Percentiles rank a stretch among this genome's conserved stretches.
These are phyloP conservation scores for Hypoxylon cercidicola DNA, from an alignment of 495 filamentous ascomycete genomes.

Conservation along the genomic window DNA sequence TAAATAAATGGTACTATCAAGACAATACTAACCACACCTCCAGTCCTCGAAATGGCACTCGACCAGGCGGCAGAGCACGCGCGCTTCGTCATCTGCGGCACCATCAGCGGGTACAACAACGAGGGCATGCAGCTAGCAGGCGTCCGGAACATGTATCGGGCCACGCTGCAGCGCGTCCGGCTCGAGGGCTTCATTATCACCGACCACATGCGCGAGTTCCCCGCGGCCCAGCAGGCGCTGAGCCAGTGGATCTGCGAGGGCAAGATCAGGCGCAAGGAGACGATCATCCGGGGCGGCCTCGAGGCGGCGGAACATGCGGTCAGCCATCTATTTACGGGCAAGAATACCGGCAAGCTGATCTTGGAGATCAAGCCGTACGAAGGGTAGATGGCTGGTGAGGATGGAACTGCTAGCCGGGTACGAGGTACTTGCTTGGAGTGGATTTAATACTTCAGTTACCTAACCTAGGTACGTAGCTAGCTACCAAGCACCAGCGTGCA, in stretches of 20 bases:
- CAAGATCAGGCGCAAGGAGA: slow-evolving; percentile 66
- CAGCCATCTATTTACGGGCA: slow-evolving; percentile 62
- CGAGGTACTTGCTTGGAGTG: neutral
- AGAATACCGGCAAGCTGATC: slow-evolving; percentile 62
- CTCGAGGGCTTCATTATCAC: slow-evolving; percentile 72
- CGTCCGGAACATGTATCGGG: slow-evolving; percentile 44
- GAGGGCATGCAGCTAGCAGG: slow-evolving; percentile 44
- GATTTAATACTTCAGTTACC: too few species aligned
- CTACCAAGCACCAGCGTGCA: too few species aligned
- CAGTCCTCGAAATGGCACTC: slow-evolving; percentile 70
- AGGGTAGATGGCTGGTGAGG: slow-evolving; percentile 20
- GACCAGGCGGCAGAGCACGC: slow-evolving; percentile 62
- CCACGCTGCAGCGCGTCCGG: slow-evolving; percentile 53
- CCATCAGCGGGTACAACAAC: slow-evolving; percentile 57
- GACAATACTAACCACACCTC: slow-evolving; percentile 42
- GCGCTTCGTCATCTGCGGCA: slow-evolving; percentile 71
- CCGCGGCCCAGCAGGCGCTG: slow-evolving; percentile 56
- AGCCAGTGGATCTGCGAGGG: slow-evolving; percentile 63
- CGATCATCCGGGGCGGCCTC: slow-evolving; percentile 65
- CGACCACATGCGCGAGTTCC: slow-evolving; percentile 58
- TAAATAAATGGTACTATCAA: too few species aligned
- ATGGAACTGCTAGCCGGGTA: slow-evolving; percentile 9
- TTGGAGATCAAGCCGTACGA: slow-evolving; percentile 43
- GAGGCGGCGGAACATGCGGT: slow-evolving; percentile 61
- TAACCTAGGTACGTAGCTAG: too few species aligned